These are phyloP conservation scores for Calonectria ilicicola DNA, from an alignment of 2,329 filamentous ascomycete genomes.

Conservation along the genomic window DNA sequence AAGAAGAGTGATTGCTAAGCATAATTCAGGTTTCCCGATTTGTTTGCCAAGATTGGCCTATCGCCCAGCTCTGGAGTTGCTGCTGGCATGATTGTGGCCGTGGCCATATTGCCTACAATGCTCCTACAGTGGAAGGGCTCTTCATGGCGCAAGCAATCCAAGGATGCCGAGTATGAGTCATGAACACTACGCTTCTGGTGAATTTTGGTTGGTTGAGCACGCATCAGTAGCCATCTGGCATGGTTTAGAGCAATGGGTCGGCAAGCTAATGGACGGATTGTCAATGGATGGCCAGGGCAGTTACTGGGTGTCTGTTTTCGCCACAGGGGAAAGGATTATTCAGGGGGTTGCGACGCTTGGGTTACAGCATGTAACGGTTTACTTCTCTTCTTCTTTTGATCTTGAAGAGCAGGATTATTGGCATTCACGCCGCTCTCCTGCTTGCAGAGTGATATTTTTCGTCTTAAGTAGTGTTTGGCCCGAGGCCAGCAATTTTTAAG, in stretches of 20 bases:
- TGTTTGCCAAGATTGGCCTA: conserved; percentile 7
- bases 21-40: conserved; percentile 16
- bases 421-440: background rate
- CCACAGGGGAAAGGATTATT: background rate
- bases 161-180: background rate
- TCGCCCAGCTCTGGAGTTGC: conserved; percentile 9
- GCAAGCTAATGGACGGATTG: background rate
- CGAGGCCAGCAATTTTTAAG: background rate
- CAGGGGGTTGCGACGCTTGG: background rate
- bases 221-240: background rate
- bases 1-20: background rate
- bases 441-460: background rate
- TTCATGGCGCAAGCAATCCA: conserved; percentile 12
- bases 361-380: background rate
- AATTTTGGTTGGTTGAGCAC: background rate
- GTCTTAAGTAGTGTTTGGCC: background rate
- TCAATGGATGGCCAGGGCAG: background rate
- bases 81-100: conserved; percentile 14
- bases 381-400: background rate
- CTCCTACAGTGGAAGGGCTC: conserved; percentile 23
- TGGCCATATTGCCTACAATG: conserved; percentile 19
- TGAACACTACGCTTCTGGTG: background rate
- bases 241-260: background rate
- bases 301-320: background rate
- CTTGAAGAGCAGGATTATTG: background rate